These are phyloP conservation scores for Russula griseocarnosa DNA, from an alignment of 768 basidiomycete genomes.

Conservation along the genomic window DNA sequence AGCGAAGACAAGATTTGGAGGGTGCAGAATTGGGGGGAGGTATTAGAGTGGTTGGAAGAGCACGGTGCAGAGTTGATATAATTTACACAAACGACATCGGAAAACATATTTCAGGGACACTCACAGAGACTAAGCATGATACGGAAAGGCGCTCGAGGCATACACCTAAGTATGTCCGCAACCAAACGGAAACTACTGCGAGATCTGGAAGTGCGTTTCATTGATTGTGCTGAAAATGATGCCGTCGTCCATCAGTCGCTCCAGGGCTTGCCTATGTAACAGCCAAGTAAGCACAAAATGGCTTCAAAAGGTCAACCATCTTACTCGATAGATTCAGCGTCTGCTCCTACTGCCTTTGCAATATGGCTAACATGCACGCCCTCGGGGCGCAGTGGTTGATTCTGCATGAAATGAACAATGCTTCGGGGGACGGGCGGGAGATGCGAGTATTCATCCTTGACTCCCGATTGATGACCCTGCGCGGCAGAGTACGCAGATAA, in stretches of 20 bases:
- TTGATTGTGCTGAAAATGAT: constrained; percentile 75
- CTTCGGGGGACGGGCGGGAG: constrained; percentile 56
- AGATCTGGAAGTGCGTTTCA: constrained; percentile 71
- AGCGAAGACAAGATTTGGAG: constrained; percentile 24
- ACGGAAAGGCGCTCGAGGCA: neutral
- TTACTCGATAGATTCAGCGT: constrained; percentile 55
- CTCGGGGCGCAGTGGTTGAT: constrained; percentile 47
- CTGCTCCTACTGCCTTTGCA: constrained; percentile 56
- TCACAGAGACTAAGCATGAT: neutral
- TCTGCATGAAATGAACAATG: constrained; percentile 62
- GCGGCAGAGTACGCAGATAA: constrained; percentile 38
- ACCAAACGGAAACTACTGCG: constrained; percentile 30
- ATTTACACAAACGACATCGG: neutral
- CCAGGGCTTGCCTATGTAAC: constrained; percentile 58
- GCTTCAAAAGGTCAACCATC: constrained; percentile 9
- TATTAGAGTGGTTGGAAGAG: constrained; percentile 5
- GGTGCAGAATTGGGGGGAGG: constrained; percentile 15
- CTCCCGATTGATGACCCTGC: constrained; percentile 27
- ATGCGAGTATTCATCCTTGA: constrained; percentile 38
- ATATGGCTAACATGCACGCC: constrained; percentile 75
- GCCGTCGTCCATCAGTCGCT: constrained; percentile 75
- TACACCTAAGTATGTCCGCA: neutral
- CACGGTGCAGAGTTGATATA: neutral
- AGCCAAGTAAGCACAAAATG: neutral
- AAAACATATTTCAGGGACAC: neutral